Conservation (phyloP, 345 rosid species). For the Salix viminalis region DNA sequence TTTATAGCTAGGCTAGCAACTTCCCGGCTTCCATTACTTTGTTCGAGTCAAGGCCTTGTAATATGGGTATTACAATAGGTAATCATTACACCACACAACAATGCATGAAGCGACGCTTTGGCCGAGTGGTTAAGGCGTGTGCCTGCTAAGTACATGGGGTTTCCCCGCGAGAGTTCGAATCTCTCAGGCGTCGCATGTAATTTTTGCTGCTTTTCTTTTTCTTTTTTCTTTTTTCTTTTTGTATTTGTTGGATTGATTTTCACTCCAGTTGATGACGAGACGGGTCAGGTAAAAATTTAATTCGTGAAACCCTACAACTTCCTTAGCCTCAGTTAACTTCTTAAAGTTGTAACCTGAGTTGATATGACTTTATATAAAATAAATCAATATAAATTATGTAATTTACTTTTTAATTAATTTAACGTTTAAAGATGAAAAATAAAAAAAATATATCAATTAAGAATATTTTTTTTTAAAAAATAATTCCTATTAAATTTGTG, state of each 20-base stretch:
- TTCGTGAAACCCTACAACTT: not conserved
- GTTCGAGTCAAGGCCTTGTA: not conserved
- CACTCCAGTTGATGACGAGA: not conserved
- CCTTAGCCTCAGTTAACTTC: not conserved
- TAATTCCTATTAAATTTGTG: too few relatives aligned
- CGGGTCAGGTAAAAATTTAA: not conserved
- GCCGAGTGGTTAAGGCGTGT: slow-evolving; percentile 95
- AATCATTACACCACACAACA: fast-evolving
- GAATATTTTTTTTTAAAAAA: too few relatives aligned
- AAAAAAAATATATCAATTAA: too few relatives aligned
- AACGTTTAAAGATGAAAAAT: too few relatives aligned
- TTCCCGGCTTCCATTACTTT: not conserved
- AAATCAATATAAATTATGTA: too few relatives aligned
- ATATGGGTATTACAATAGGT: fast-evolving
- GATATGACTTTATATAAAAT: too few relatives aligned
- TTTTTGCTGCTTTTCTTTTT: too few relatives aligned
- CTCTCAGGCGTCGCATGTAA: slow-evolving; percentile 51
- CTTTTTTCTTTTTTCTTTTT: not conserved
- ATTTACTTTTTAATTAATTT: too few relatives aligned
- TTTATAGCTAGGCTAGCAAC: not conserved
- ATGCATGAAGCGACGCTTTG: slow-evolving; percentile 42
- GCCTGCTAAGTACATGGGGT: slow-evolving; percentile 87
- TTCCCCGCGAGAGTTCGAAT: slow-evolving; percentile 82
- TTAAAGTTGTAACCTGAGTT: too few relatives aligned
- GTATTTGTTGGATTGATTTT: not conserved